Percentiles rank a stretch among this genome's conserved stretches.
These are phyloP conservation scores for Chlamydomonas eustigma DNA, from an alignment of 139 green algal species.

Conservation along the genomic window DNA sequence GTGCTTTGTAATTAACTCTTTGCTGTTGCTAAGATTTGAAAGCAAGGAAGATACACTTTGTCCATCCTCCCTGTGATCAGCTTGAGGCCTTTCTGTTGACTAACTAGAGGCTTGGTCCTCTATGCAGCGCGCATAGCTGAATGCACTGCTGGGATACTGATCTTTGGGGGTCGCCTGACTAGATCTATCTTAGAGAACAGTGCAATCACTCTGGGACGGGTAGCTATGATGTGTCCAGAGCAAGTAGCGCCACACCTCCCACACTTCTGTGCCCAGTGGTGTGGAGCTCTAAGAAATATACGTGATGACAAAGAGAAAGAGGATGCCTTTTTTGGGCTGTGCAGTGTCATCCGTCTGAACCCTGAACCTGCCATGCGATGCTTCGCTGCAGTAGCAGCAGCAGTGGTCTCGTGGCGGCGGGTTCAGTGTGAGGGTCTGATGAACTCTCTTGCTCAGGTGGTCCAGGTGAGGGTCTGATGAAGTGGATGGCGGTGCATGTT, in stretches of 20 bases:
- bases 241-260: constrained; percentile 59
- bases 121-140: constrained; percentile 15
- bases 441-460: constrained; percentile 8
- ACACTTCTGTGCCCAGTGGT: constrained; percentile 80
- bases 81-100: not conserved
- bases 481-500: too few relatives aligned
- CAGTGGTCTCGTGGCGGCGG: constrained; percentile 64
- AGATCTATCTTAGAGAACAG: constrained; percentile 83
- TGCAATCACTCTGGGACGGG: constrained; percentile 85
- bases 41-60: too few relatives aligned
- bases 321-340: constrained; percentile 25
- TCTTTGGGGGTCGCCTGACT: constrained; percentile 47
- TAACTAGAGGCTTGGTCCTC: not conserved
- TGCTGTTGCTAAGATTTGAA: too few relatives aligned
- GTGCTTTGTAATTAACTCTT: too few relatives aligned
- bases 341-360: constrained; percentile 61
- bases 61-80: not conserved
- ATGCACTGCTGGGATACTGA: constrained; percentile 62
- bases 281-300: constrained; percentile 70
- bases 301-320: constrained; percentile 94
- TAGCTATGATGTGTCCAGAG: constrained; percentile 64
- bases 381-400: constrained; percentile 49
- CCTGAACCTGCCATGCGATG: constrained; percentile 46
- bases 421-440: constrained; percentile 50
- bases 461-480: not conserved